These are phyloP conservation scores for Apocynum venetum DNA, from an alignment of 257 asterid species.

Conservation along the genomic window DNA sequence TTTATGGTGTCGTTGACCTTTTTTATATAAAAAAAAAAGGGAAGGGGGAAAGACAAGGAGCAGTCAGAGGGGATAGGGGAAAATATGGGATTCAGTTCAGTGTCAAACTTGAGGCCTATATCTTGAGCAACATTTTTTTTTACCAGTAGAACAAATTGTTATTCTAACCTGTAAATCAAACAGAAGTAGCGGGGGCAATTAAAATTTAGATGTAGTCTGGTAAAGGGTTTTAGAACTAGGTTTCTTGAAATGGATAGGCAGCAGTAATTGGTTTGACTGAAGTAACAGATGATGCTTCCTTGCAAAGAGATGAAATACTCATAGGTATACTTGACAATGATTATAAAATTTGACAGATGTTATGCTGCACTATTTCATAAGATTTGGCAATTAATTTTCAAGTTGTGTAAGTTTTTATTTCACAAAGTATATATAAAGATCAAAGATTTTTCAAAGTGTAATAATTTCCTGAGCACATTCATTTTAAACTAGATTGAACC, in stretches of 20 bases:
- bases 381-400: too few relatives aligned
- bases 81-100: too few relatives aligned
- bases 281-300: background rate
- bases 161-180: background rate
- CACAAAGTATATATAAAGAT: background rate
- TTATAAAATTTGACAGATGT: background rate
- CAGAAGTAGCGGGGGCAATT: background rate
- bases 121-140: too few relatives aligned
- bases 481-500: background rate
- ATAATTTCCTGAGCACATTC: background rate
- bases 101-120: too few relatives aligned
- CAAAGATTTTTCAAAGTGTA: background rate
- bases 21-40: too few relatives aligned
- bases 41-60: too few relatives aligned
- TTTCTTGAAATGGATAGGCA: background rate
- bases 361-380: too few relatives aligned
- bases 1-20: background rate
- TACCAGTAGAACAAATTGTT: too few relatives aligned
- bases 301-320: background rate
- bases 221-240: background rate
- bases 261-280: background rate
- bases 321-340: constrained; percentile 3
- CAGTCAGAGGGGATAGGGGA: too few relatives aligned
- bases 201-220: background rate
- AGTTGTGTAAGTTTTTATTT: too few relatives aligned